A percentile compares a stretch with the other conserved stretches of the same genome.
phyloP scores from a whole-genome alignment of 306 rosid species.

The Gastrolobium bilobum region DNA sequence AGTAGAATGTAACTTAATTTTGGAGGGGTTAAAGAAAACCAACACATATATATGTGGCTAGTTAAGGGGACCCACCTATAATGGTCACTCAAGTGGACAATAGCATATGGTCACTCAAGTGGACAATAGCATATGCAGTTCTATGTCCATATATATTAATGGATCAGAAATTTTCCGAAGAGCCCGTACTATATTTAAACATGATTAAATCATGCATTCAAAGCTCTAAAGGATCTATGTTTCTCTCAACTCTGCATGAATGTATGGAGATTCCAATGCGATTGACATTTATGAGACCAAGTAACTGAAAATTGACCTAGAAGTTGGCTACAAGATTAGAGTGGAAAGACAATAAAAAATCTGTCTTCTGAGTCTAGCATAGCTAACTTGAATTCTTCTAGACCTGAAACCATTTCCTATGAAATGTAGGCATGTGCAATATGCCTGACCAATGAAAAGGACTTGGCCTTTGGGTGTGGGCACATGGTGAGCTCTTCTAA shows the following conservation, averaged over 20 bases:
- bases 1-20: not conserved
- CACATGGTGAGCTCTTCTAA: slow-evolving; percentile 54
- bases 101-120: too few relatives aligned
- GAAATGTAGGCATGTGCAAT: slow-evolving; percentile 49
- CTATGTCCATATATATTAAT: not conserved
- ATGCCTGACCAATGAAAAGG: slow-evolving; percentile 45
- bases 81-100: slow-evolving; percentile 1
- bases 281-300: not conserved
- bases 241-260: not conserved
- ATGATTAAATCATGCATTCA: not conserved
- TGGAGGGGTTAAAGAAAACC: not conserved
- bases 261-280: slow-evolving; percentile 1
- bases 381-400: not conserved
- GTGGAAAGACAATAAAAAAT: not conserved
- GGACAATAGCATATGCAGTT: too few relatives aligned
- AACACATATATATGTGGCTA: not conserved
- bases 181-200: not conserved
- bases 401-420: slow-evolving; percentile 19
- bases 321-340: not conserved
- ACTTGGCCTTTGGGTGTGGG: slow-evolving; percentile 59
- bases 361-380: not conserved
- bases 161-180: not conserved
- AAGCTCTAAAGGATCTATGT: not conserved
- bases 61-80: not conserved
- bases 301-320: not conserved